Conservation (phyloP, 2,329 filamentous ascomycete species). For the Colletotrichum graminicola region DNA sequence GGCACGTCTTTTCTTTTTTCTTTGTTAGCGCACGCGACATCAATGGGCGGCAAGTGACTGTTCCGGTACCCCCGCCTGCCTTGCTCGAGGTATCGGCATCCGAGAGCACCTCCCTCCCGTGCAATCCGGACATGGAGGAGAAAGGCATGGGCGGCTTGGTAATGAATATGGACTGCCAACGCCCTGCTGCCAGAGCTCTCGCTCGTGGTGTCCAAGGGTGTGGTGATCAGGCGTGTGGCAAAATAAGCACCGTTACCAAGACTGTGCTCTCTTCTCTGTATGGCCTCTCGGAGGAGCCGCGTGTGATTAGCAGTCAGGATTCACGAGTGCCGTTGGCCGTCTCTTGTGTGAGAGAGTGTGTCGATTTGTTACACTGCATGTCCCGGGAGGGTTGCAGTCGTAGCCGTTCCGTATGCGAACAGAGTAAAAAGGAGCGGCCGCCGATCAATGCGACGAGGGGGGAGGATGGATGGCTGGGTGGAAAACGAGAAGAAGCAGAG, state of each 20-base stretch:
- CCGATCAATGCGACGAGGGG: conserved; percentile 7
- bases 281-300: not conserved
- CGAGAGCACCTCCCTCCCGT: not conserved
- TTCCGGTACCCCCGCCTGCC: conserved; percentile 1
- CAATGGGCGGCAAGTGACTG: not conserved
- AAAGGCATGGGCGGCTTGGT: conserved; percentile 3
- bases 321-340: conserved; percentile 1
- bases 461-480: not conserved
- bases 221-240: not conserved
- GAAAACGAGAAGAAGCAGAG: conserved; percentile 1
- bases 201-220: not conserved
- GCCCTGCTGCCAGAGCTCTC: not conserved
- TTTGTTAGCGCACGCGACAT: not conserved
- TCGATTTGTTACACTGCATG: not conserved
- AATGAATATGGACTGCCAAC: not conserved
- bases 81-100: not conserved
- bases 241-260: not conserved
- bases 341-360: not conserved
- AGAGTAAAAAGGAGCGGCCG: not conserved
- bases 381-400: conserved; percentile 9
- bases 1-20: not conserved
- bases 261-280: not conserved
- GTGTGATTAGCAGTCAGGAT: not conserved
- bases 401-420: conserved; percentile 21
- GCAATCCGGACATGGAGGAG: not conserved